Percentiles rank a stretch among this genome's conserved stretches.
phyloP scores from a whole-genome alignment of 1,284 basidiomycete genomes.

The Crucibulum cyathiforme region DNA sequence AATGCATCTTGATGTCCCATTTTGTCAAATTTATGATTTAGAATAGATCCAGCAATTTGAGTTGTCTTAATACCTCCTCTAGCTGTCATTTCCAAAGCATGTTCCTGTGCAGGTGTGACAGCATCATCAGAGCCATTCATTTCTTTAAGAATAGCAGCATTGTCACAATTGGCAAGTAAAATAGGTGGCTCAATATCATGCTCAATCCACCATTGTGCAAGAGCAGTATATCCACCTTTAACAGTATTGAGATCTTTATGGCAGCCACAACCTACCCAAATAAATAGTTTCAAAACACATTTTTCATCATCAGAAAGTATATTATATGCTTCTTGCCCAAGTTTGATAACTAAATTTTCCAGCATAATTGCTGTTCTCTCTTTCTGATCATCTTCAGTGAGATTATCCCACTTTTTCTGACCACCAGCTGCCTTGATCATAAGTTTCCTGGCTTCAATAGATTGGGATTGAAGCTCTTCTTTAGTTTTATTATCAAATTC shows the following conservation, averaged over 20 bases:
- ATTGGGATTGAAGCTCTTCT: neutral
- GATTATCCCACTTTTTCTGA: neutral
- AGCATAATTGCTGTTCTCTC: neutral
- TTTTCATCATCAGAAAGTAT: neutral
- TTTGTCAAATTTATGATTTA: constrained; percentile 38
- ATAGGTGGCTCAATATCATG: constrained; percentile 2
- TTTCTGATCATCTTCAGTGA: neutral
- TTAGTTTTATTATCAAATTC: neutral
- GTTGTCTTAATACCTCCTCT: constrained; percentile 32
- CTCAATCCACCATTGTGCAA: neutral
- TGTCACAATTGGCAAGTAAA: constrained; percentile 19
- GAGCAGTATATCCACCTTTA: neutral
- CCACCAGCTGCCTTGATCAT: neutral
- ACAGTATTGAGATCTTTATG: constrained; percentile 1
- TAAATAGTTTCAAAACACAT: neutral
- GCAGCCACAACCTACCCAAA: neutral
- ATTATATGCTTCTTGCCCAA: neutral
- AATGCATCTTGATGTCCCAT: constrained; percentile 31
- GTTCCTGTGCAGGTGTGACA: constrained; percentile 13
- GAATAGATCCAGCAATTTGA: constrained; percentile 29
- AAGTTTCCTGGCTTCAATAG: neutral
- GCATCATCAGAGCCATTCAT: constrained; percentile 4
- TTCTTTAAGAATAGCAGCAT: constrained; percentile 10
- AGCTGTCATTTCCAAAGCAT: constrained; percentile 22
- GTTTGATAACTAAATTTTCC: neutral